Evolutionary conservation across 2,329 filamentous ascomycete species (phyloP).

Genomic region (Alternaria incomplexa): DNA sequence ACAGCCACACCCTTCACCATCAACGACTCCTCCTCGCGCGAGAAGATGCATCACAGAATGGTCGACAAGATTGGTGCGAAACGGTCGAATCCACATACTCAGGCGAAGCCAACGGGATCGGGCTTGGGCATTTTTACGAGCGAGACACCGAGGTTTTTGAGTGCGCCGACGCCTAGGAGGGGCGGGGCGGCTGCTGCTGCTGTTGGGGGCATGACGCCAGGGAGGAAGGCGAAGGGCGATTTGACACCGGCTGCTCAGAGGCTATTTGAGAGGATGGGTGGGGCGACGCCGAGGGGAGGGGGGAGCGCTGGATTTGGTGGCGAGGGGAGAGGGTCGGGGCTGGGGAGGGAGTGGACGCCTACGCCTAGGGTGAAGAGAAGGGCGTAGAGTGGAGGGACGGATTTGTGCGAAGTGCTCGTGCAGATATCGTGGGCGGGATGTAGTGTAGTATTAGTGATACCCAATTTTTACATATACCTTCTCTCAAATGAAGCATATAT

Average conservation of each 20-base stretch:
- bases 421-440: conserved; percentile 3
- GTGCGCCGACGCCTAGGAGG: conserved; percentile 69
- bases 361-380: conserved; percentile 27
- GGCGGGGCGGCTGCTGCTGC: conserved; percentile 62
- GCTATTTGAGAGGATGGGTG: conserved; percentile 50
- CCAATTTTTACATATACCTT: not conserved
- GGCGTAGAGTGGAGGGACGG: not conserved
- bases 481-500: not conserved
- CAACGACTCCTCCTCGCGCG: conserved; percentile 74
- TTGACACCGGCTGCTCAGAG: conserved; percentile 74
- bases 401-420: conserved; percentile 37
- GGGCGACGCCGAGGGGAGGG: conserved; percentile 31
- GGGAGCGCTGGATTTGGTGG: conserved; percentile 28
- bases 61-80: conserved; percentile 49
- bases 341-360: conserved; percentile 38
- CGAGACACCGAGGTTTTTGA: conserved; percentile 69
- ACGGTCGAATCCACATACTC: conserved; percentile 1
- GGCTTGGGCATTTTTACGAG: conserved; percentile 38
- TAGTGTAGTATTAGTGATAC: not conserved
- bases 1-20: conserved; percentile 69
- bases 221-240: conserved; percentile 61
- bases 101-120: conserved; percentile 16
- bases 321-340: not conserved
- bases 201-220: conserved; percentile 24
- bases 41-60: conserved; percentile 78